A percentile compares a stretch with the other conserved stretches of the same genome.
Evolutionary conservation across 768 basidiomycete genomes (phyloP).

Genomic region (Boletus bicolor): DNA sequence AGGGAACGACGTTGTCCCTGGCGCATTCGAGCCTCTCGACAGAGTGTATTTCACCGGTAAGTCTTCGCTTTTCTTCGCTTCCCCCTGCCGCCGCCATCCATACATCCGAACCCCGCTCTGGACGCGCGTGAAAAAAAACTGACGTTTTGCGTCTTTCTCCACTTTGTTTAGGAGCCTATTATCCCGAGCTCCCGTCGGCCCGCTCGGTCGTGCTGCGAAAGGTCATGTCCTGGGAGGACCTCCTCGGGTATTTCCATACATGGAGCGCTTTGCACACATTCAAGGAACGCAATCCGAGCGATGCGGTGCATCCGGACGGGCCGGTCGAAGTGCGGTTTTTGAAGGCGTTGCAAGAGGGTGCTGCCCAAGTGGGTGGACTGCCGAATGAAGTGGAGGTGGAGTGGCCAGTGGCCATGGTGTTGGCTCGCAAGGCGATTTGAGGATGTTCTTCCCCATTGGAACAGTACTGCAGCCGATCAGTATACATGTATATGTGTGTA

Average conservation of each 20-base stretch:
- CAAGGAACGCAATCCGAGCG: constrained; percentile 59
- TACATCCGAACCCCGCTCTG: not conserved
- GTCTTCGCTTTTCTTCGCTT: not conserved
- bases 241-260: constrained; percentile 67
- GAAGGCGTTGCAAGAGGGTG: constrained; percentile 47
- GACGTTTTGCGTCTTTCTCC: not conserved
- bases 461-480: too few relatives aligned
- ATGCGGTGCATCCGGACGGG: constrained; percentile 46
- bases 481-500: not conserved
- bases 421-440: constrained; percentile 12
- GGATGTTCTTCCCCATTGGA: not conserved
- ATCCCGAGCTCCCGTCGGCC: constrained; percentile 36
- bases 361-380: constrained; percentile 21
- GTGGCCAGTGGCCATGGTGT: constrained; percentile 37
- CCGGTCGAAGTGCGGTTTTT: constrained; percentile 66
- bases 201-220: constrained; percentile 51
- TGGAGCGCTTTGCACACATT: constrained; percentile 69
- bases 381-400: constrained; percentile 36
- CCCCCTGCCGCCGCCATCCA: not conserved
- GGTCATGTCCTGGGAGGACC: constrained; percentile 59
- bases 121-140: not conserved
- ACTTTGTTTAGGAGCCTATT: constrained; percentile 37
- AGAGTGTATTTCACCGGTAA: constrained; percentile 60
- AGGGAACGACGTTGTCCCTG: not conserved
- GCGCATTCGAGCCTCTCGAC: constrained; percentile 38